Evolutionary conservation across 1,139 yeast species (phyloP), one percentile per base, ranked within the genome.

Genomic region (Chernovozyma sophiae-reginae): DNA sequence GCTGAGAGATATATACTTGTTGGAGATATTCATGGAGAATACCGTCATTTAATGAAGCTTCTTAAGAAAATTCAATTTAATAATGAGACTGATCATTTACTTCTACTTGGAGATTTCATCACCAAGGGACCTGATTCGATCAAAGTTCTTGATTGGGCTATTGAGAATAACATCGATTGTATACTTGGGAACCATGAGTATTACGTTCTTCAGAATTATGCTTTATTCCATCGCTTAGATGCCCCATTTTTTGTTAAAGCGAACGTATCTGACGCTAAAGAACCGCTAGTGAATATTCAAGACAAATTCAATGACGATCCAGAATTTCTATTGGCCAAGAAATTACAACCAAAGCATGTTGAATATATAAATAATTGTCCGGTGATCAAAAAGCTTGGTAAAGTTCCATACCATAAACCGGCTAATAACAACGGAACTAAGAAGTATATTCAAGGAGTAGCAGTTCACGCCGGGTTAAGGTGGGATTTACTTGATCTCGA

Each of bases 21-120:
- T 25, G 97, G 97, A 3, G 97, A 90, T 56, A 77, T 90, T 19
- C 97, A 90, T 58, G 97, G 97, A 2, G 81, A 82, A 49, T 77
- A 69, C 46, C 60, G 62, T 3, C 76, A 78, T 49, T 65, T 89
- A 40, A 53, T 56, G 40, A 60, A 67, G 34, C 63, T 90, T 33
- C 58, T 89, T 40, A 49, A 60, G 14, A 66, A 68, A 42, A 41
- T 70, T 8, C 56, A 72, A 5, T 84, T 66, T 52, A 59, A 74
- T 45, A 44, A 53, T 1, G 49, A 60, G 13, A 50, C 51, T 4
- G 95, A 86, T 51, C 76, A 77, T 38, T 62, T 86, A n/a, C 57
- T 86, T 3, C 64, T 89, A 26, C 59, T 89, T 22, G 97, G 97
- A 2, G 97, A 90, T 53, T 86, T 89, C 55, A 69, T 86, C 23